These are phyloP conservation scores for Lasiodiplodia sp. DNA, from an alignment of 2,329 filamentous ascomycete species.

Conservation along the genomic window DNA sequence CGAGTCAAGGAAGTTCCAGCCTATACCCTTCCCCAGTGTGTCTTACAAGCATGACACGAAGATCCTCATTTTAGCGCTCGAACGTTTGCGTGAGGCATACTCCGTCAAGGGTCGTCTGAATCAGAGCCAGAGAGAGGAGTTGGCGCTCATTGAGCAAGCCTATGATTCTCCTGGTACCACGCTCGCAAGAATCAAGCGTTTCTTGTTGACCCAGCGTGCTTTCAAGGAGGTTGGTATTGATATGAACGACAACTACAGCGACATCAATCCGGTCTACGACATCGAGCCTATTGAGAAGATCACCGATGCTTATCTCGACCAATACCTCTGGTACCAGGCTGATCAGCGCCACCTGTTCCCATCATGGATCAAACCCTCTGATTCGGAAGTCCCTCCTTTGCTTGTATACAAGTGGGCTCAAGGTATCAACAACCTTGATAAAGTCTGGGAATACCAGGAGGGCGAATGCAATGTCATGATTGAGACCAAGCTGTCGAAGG, in stretches of 20 bases:
- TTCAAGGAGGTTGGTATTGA: conserved; percentile 99
- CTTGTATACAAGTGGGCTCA: conserved; percentile 99
- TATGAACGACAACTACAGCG: conserved; percentile 99
- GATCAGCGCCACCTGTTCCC: conserved; percentile 97
- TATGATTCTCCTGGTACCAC: conserved; percentile 98
- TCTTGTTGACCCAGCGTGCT: conserved; percentile 92
- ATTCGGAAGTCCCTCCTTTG: conserved; percentile 94
- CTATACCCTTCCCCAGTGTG: conserved; percentile 97
- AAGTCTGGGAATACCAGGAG: conserved; percentile 92
- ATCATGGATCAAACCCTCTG: conserved; percentile 98
- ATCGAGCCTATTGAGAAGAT: conserved; percentile 99
- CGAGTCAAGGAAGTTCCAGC: conserved; percentile 96
- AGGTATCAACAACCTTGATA: conserved; percentile 96
- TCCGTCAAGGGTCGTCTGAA: conserved; percentile 97
- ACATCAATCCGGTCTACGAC: conserved; percentile 98
- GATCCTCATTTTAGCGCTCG: conserved; percentile 93
- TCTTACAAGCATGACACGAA: conserved; percentile 99
- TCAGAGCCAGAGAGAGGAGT: conserved; percentile 95
- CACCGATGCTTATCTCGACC: conserved; percentile 96
- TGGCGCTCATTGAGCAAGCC: conserved; percentile 96
- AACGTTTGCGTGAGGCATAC: conserved; percentile 92
- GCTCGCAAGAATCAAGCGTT: conserved; percentile 94
- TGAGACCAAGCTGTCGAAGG: conserved; percentile 97
- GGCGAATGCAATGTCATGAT: conserved; percentile 99
- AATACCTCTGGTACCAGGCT: conserved; percentile 99